Base-by-base conservation (phyloP, 176 grass and related monocot species). In the Oryza coarctata region DNA sequence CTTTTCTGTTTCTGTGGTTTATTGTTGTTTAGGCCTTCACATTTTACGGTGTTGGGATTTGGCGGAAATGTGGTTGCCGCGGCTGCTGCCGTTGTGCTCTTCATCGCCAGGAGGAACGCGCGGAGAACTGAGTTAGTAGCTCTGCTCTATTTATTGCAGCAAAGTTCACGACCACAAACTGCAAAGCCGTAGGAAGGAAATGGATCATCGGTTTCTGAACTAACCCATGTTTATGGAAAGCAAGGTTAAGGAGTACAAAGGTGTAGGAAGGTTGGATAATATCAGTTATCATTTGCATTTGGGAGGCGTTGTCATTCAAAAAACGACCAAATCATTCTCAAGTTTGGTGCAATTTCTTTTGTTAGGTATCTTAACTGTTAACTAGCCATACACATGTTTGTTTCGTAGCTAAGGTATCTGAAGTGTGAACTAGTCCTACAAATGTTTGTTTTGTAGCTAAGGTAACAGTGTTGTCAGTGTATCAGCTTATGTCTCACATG, bases 31-130 rank as follows among this genome's bases (percentile, higher is more conserved):
- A 7, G 14, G 68, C 77, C 81, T 86, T 94, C 87, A 77, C 20
- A 34, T 44, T 65, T 68, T 75, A 98, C 95, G 80, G 84, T 91
- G 66, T 82, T 93, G 57, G 95, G 90, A 36, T 70, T 93, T n/a
- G 75, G 84, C 2, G 88, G 88, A 69, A 94, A 98, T 61, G 66
- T 73, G 82, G 47, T 93, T 45, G 88, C 68, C 8, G 22, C 73
- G 25, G 50, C 12, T 34, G 74, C 83, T 15, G 83, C 85, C 12
- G 20, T 88, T n/a, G 52, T 66, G 44, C 81, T 94, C 60, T 87
- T 77, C 76, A 22, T 87, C 9, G 18, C 49, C 32, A 85, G 61
- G 63, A 73, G 83, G 71, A 88, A 73, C 76, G 8, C 71, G 14
- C 15, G 41, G 27, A 79, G 75, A 78, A 34, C 33, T 4, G 71